A percentile compares a stretch with the other conserved stretches of the same genome.
phyloP scores from a whole-genome alignment of 352 stramenopile species.

The Globisporangium cederbergense region DNA sequence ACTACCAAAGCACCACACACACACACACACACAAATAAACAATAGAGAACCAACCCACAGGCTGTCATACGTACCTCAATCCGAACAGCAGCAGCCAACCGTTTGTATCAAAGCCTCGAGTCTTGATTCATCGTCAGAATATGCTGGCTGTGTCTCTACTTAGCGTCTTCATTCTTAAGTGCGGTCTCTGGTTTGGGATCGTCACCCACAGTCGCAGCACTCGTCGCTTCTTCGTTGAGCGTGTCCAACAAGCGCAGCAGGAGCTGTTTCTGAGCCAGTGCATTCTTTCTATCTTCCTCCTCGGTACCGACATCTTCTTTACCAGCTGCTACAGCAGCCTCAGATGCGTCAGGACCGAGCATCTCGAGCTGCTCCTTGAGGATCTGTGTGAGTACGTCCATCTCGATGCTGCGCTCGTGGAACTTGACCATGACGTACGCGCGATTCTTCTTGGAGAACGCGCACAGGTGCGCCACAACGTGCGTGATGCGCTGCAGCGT shows the following conservation, averaged over 20 bases:
- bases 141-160: background rate
- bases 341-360: conserved; percentile 17
- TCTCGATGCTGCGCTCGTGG: conserved; percentile 64
- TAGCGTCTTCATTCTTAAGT: background rate
- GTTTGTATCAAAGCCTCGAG: background rate
- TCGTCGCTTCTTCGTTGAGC: conserved; percentile 20
- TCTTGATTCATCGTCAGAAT: background rate
- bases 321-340: conserved; percentile 4
- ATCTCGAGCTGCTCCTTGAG: conserved; percentile 59
- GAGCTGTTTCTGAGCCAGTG: conserved; percentile 32
- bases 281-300: conserved; percentile 22
- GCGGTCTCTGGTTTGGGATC: background rate
- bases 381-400: conserved; percentile 35
- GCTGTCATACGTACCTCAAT: background rate
- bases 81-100: background rate
- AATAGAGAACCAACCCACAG: background rate
- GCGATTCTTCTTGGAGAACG: conserved; percentile 56
- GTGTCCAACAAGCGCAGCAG: conserved; percentile 31
- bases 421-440: conserved; percentile 78
- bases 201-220: background rate
- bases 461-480: conserved; percentile 57
- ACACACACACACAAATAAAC: background rate
- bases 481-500: conserved; percentile 69
- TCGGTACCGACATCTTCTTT: conserved; percentile 4
- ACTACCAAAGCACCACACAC: background rate